Percentiles rank a stretch among this genome's conserved stretches.
Conservation (phyloP, 179 eudicot genomes). For the Sideroxylon spinosum region DNA sequence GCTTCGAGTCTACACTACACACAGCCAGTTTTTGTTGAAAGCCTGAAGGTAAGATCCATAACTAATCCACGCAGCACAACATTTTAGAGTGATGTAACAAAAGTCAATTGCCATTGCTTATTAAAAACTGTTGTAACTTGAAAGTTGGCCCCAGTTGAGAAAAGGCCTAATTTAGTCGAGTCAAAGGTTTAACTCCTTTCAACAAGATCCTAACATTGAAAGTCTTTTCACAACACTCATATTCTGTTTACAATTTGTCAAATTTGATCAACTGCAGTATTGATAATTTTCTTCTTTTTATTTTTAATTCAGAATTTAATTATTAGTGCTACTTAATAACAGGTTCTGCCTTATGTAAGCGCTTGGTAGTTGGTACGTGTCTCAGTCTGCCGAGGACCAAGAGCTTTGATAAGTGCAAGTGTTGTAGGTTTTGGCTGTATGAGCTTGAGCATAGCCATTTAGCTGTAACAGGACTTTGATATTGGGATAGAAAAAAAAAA, state of each 20-base stretch:
- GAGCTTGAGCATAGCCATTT: not conserved
- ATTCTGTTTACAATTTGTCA: not conserved
- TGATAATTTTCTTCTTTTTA: not conserved
- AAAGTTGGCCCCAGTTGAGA: not conserved
- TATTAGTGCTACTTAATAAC: not conserved
- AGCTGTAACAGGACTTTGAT: too few species aligned
- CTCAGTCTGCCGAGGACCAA: not conserved
- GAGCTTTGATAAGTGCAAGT: not conserved
- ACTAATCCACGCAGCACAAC: not conserved
- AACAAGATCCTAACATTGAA: not conserved
- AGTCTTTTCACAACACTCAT: not conserved
- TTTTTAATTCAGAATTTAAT: not conserved
- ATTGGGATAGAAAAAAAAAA: too few species aligned
- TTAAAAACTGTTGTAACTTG: not conserved
- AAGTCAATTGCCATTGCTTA: not conserved
- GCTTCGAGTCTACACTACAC: not conserved
- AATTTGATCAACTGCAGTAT: not conserved
- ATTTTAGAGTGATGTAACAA: not conserved
- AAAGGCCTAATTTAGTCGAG: not conserved
- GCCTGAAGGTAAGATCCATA: not conserved
- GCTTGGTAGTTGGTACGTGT: not conserved
- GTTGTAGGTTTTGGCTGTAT: too few species aligned
- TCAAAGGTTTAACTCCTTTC: not conserved
- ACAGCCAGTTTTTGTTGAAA: not conserved
- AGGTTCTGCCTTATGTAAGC: conserved; percentile 4